Evolutionary conservation across 352 stramenopile species (phyloP), one percentile per base, ranked within the genome.

Genomic region (Phytophthora uliginosa): DNA sequence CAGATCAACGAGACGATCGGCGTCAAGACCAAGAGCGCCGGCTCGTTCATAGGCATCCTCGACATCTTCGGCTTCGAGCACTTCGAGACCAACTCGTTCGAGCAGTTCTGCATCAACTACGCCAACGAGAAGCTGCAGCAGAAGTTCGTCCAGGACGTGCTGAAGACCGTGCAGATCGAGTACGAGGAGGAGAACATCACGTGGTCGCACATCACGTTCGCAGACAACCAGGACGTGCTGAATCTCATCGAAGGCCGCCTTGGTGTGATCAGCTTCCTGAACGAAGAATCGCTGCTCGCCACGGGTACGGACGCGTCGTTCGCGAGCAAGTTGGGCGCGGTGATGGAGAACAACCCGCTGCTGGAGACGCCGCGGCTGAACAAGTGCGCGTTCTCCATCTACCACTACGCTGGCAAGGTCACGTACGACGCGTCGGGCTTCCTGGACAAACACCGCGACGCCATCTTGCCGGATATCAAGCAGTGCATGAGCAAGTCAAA

Each of bases 1-100:
- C n/a, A n/a, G n/a, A n/a, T n/a, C n/a, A n/a, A n/a, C 75, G 82
- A 95, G 48, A 95, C 89, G 3, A 98, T 98, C 45, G 86, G 88
- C 34, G 89, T 92, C 7, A 78, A 84, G 34, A 83, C 71, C 7
- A 81, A 74, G 22, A 71, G 81, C 8, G 73, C 71, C 6, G 69
- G 75, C 7, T 84, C 91, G 24, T 96, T 97, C 57, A 98, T 99
- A 59, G 94, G 95, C 8, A 96, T 98, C 69, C 72, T 98, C 9
- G 94, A 98, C 69, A 98, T 98, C 65, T 98, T 98, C 54, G 94
- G 94, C 10, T 98, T 98, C 70, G 94, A 98, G 74, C 89, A 93
- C 55, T 98, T 98, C 50, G 84, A 92, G 58, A 90, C 88, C 15
- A 98, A 98, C 73, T 94, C 91, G 62, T 98, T 97, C 65, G 92